Conservation (phyloP, 2,329 filamentous ascomycete species). For the Fusarium equiseti region DNA sequence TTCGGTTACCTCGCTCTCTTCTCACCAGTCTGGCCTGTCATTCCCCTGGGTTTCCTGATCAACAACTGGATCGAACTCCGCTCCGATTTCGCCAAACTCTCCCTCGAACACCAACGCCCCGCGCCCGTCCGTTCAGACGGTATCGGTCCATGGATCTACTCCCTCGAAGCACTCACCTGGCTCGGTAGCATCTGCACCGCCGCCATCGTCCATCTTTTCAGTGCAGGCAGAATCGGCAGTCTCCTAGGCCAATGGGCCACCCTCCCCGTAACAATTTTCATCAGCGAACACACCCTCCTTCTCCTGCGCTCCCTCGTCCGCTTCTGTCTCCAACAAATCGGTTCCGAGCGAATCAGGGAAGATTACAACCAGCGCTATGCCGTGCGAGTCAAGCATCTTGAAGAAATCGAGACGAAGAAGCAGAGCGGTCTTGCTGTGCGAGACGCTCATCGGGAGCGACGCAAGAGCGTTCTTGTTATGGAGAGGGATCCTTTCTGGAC, state of each 20-base stretch:
- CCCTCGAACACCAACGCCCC: slow-evolving; percentile 78
- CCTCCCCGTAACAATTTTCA: slow-evolving; percentile 76
- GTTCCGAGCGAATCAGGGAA: slow-evolving; percentile 56
- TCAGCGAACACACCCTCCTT: slow-evolving; percentile 79
- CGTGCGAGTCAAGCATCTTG: slow-evolving; percentile 52
- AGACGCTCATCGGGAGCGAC: slow-evolving; percentile 54
- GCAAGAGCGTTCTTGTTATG: slow-evolving; percentile 53
- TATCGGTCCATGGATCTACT: slow-evolving; percentile 79
- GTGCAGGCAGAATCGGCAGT: slow-evolving; percentile 63
- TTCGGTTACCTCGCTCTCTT: slow-evolving; percentile 82
- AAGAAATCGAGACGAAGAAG: slow-evolving; percentile 57
- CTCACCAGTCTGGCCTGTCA: slow-evolving; percentile 80
- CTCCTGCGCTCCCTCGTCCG: slow-evolving; percentile 62
- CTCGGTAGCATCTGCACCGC: slow-evolving; percentile 78
- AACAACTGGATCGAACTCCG: slow-evolving; percentile 85
- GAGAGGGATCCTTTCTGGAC: slow-evolving; percentile 57
- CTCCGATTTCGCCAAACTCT: slow-evolving; percentile 82
- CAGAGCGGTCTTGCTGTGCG: slow-evolving; percentile 50
- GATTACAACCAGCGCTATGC: slow-evolving; percentile 57
- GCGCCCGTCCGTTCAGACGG: slow-evolving; percentile 76
- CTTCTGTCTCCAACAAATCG: slow-evolving; percentile 53
- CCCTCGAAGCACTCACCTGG: slow-evolving; percentile 77
- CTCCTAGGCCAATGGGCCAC: slow-evolving; percentile 69
- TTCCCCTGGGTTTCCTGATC: slow-evolving; percentile 77
- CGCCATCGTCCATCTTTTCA: slow-evolving; percentile 80